Evolutionary conservation across 306 rosid genomes (phyloP).

Genomic region (Pyrus communis): DNA sequence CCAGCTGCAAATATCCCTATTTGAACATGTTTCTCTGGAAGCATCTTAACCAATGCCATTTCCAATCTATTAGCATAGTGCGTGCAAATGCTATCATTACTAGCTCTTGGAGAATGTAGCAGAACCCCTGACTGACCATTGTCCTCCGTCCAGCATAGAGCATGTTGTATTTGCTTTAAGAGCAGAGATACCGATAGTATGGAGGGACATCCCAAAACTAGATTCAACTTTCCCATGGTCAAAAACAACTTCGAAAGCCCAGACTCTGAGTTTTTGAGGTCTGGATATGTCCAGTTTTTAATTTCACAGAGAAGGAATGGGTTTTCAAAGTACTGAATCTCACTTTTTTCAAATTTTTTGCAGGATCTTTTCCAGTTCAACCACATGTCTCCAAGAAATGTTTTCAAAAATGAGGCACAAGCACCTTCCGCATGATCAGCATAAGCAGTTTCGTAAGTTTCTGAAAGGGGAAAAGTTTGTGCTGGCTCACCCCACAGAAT

Average conservation of each 20-base stretch:
- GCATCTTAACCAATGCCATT: conserved; percentile 41
- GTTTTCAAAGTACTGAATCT: conserved; percentile 50
- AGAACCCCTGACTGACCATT: conserved; percentile 18
- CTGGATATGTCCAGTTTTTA: conserved; percentile 45
- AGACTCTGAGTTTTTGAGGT: conserved; percentile 26
- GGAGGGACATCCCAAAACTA: conserved; percentile 52
- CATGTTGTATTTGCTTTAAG: conserved; percentile 47
- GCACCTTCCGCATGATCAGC: conserved; percentile 27
- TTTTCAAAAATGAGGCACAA: conserved; percentile 34
- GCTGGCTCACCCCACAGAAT: conserved; percentile 65
- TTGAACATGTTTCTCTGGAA: conserved; percentile 60
- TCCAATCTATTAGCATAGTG: conserved; percentile 34
- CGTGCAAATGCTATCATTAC: conserved; percentile 26
- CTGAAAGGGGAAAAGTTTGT: conserved; percentile 36
- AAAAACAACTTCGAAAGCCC: conserved; percentile 58
- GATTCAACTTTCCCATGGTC: conserved; percentile 67
- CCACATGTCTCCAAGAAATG: conserved; percentile 46
- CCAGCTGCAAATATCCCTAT: conserved; percentile 70
- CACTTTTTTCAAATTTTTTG: conserved; percentile 35
- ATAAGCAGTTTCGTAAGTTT: conserved; percentile 17
- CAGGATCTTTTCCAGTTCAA: conserved; percentile 52
- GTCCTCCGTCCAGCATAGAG: conserved; percentile 32
- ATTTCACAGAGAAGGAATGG: conserved; percentile 59
- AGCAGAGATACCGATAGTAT: conserved; percentile 51
- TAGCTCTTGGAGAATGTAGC: conserved; percentile 19